Evolutionary conservation across 2,329 filamentous ascomycete species (phyloP).

Genomic region (Cytospora paraplurivora): DNA sequence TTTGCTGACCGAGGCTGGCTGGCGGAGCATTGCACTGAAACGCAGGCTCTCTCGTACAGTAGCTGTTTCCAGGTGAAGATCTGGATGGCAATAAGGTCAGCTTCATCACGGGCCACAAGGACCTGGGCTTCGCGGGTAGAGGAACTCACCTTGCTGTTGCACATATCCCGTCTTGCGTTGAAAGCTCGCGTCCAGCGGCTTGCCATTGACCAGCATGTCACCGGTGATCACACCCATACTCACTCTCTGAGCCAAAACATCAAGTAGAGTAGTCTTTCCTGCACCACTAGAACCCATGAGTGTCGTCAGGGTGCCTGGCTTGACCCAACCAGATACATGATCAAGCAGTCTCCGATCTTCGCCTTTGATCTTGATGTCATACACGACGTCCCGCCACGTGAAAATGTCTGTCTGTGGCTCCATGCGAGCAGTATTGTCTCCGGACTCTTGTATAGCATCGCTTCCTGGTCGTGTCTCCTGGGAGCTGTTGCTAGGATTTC

Average conservation of each 20-base stretch:
- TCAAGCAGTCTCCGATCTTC: slow-evolving; percentile 73
- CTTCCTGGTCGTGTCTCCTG: slow-evolving; percentile 32
- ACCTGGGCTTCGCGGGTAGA: not conserved
- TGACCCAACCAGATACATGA: slow-evolving; percentile 84
- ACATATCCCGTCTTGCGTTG: slow-evolving; percentile 69
- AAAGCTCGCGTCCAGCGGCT: slow-evolving; percentile 57
- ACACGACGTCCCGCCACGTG: slow-evolving; percentile 78
- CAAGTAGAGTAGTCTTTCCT: slow-evolving; percentile 63
- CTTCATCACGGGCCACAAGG: too few species aligned
- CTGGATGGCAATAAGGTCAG: slow-evolving; percentile 33
- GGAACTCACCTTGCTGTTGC: slow-evolving; percentile 58
- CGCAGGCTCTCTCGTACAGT: slow-evolving; percentile 57
- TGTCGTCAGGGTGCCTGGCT: slow-evolving; percentile 83
- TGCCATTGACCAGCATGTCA: slow-evolving; percentile 66
- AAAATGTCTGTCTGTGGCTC: slow-evolving; percentile 61
- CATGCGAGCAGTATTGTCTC: slow-evolving; percentile 19
- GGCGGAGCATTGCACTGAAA: slow-evolving; percentile 60
- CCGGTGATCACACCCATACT: slow-evolving; percentile 65
- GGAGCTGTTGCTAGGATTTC: slow-evolving; percentile 28
- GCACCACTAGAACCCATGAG: slow-evolving; percentile 68
- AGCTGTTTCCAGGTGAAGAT: slow-evolving; percentile 58
- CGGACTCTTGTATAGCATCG: slow-evolving; percentile 28
- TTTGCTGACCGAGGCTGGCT: slow-evolving; percentile 54
- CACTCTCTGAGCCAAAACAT: slow-evolving; percentile 59
- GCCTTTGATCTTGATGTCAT: slow-evolving; percentile 70